A percentile compares a stretch with the other conserved stretches of the same genome.
Evolutionary conservation across 2,329 filamentous ascomycete genomes (phyloP).

Genomic region (Lecanicillium sp.): DNA sequence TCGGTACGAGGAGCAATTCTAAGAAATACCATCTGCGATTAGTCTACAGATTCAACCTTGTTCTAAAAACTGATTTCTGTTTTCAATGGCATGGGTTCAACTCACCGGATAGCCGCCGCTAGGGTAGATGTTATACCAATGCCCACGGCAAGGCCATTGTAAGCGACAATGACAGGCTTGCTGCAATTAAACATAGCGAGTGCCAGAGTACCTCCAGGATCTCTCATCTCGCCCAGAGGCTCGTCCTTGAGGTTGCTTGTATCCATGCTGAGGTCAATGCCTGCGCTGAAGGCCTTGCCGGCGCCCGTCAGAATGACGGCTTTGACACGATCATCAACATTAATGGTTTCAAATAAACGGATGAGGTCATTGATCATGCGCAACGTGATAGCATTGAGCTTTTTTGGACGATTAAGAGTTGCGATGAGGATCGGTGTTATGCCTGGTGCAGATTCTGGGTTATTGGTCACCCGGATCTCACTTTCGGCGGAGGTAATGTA

Average conservation of each 20-base stretch:
- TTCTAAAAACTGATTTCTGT: background rate
- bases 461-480: constrained; percentile 7
- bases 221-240: background rate
- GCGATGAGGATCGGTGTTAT: constrained; percentile 35
- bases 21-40: background rate
- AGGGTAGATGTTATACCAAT: constrained; percentile 17
- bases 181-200: constrained; percentile 16
- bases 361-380: constrained; percentile 38
- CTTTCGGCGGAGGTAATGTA: constrained; percentile 4
- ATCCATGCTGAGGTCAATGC: constrained; percentile 45
- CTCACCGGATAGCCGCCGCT: constrained; percentile 13
- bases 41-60: background rate
- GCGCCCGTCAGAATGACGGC: constrained; percentile 55
- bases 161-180: constrained; percentile 17
- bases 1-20: constrained; percentile 8
- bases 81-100: too few relatives aligned
- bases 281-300: constrained; percentile 58
- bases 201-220: constrained; percentile 31
- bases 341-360: constrained; percentile 47
- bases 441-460: background rate
- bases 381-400: constrained; percentile 47
- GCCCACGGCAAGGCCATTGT: constrained; percentile 16
- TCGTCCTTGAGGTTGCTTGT: background rate
- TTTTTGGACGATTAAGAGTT: constrained; percentile 47
- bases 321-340: constrained; percentile 48